Evolutionary conservation across 805 yeast genomes (phyloP), one percentile per base, ranked within the genome.

Genomic region (Maudiozyma turicensis): DNA sequence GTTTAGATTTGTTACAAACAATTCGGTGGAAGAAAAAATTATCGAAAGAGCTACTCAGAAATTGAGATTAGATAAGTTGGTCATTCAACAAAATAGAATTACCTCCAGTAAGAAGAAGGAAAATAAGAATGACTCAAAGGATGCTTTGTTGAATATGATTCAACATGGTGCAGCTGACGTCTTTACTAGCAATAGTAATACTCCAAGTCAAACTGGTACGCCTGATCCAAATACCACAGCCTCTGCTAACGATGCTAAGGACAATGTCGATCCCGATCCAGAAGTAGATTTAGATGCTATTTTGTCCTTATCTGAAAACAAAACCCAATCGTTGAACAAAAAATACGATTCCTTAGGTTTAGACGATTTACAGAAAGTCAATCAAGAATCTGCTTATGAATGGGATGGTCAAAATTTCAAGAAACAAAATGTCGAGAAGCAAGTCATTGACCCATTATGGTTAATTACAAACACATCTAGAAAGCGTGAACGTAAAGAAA

Each of bases 361-460:
- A 50, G 88, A 82, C 61, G 95, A 87, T 50, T 70, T 86, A 52
- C 95, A 86, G 59, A 84, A 83, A 60, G 85, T 84, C 61, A 72
- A 85, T 31, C 77, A 82, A 50, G 85, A 80, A 50, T 78, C 83
- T 3, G 90, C 87, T 8, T 86, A 86, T 65, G 91, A 86, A 66
- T 86, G 95, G 95, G 82, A 86, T 65, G 95, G 95, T 43, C 81
- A 84, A 54, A 82, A 83, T 61, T 86, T 84, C 70, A 82, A 82
- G 64, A 82, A 82, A 64, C 82, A 82, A 57, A 74, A 71, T 39
- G 65, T 69, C 3, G 66, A 70, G n/a, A 67, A 74, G 30, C 72
- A 74, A 8, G 71, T 76, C 40, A 70, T 78, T 28, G 75, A 74
- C 52, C 77, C 81, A 51, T 74, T 76, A 33, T 86, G 93, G 90